Evolutionary conservation across 139 green algal genomes (phyloP), one percentile per base, ranked within the genome.

Genomic region (Micractinium sp.): DNA sequence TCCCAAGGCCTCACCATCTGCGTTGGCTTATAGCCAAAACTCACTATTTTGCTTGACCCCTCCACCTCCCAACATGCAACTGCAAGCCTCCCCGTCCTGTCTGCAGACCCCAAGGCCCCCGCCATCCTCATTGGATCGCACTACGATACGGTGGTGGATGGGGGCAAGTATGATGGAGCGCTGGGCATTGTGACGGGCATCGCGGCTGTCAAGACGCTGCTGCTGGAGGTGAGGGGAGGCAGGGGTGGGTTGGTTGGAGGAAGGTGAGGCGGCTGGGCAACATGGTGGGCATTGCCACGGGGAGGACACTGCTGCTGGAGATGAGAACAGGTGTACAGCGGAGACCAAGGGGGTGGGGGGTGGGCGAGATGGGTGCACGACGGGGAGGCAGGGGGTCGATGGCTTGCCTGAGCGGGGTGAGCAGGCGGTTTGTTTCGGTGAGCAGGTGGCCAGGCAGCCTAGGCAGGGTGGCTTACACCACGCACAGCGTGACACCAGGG

Each of bases 121-220:
- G 89, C 86, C 19, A 87, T 98, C 39, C n/a, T 99, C 20, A 85
- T 98, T 63, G 97, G 96, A 1, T 97, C 94, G 3, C 97, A 99
- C 88, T 98, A 97, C 88, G 97, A 99, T 92, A 98, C 97, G 1
- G 97, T 99, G 0, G 83, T 97, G 29, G 97, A 99, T 88, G 97
- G 92, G 0, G 97, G 97, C 41, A 95, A 94, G 89, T 99, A 93
- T 87, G 97, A 99, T 76, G 97, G 97, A 0, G 92, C 94, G 0
- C 89, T 99, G 77, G 97, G 97, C 36, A 92, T 99, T 74, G 87
- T 99, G 2, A 89, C 92, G 14, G 96, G 89, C 60, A 96, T 99
- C 39, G 93, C 95, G 12, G 95, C 96, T 0, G 92, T 97, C 41
- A 98, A 98, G 86, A 92, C 93, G 31, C 47, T 94, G 35, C 36